A percentile compares a stretch with the other conserved stretches of the same genome.
phyloP scores from a whole-genome alignment of 106 monocot species.

The Apostasia ramifera region DNA sequence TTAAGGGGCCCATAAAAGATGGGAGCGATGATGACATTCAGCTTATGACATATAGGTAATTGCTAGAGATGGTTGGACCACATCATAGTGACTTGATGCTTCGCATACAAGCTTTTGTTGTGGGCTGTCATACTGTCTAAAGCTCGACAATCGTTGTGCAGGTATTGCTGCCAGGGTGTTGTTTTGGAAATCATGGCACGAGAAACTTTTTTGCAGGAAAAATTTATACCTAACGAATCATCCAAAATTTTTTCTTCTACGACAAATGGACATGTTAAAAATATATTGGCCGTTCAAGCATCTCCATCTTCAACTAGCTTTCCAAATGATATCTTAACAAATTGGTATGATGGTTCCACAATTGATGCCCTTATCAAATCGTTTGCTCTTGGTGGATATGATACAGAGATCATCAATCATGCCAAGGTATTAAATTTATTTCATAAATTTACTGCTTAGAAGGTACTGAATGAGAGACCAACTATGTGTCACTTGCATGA shows the following conservation, averaged over 20 bases:
- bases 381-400: constrained; percentile 36
- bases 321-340: constrained; percentile 26
- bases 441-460: too few relatives aligned
- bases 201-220: constrained; percentile 65
- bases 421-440: constrained; percentile 38
- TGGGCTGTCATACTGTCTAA: not conserved
- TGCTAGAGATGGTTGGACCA: not conserved
- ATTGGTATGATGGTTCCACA: constrained; percentile 33
- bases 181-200: constrained; percentile 62
- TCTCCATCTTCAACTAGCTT: constrained; percentile 5
- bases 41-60: constrained; percentile 36
- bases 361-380: constrained; percentile 37
- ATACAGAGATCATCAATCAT: constrained; percentile 28
- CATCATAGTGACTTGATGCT: not conserved
- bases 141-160: constrained; percentile 14
- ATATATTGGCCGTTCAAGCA: constrained; percentile 1
- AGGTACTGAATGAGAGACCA: too few relatives aligned
- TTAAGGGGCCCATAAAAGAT: constrained; percentile 14
- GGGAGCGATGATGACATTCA: constrained; percentile 18
- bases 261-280: constrained; percentile 10
- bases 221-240: constrained; percentile 21
- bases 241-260: constrained; percentile 9
- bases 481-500: too few relatives aligned
- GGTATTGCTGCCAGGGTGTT: constrained; percentile 57
- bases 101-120: not conserved